Evolutionary conservation across 331 rosid genomes (phyloP).

Genomic region (Acacia pycnantha): DNA sequence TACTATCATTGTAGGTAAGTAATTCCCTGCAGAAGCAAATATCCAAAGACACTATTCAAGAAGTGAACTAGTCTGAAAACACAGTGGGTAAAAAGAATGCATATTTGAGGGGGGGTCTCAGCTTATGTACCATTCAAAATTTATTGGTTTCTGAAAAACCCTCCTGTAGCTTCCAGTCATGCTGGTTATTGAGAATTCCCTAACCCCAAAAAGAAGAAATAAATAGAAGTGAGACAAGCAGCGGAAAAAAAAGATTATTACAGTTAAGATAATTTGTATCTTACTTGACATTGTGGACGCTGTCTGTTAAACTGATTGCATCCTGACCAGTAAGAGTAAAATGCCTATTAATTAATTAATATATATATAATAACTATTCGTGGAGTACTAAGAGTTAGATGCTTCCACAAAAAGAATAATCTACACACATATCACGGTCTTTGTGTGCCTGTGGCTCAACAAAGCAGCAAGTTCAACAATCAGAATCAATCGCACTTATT

Average conservation of each 20-base stretch:
- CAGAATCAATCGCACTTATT: too few relatives aligned
- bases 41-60: constrained; percentile 17
- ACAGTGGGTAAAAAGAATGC: not conserved
- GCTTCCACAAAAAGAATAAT: constrained; percentile 4
- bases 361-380: constrained; percentile 19
- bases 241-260: constrained; percentile 1
- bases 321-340: constrained; percentile 54
- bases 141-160: constrained; percentile 76
- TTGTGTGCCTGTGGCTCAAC: too few relatives aligned
- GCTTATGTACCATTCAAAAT: constrained; percentile 71
- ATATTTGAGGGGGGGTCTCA: constrained; percentile 9
- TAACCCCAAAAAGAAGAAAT: constrained; percentile 23
- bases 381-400: not conserved
- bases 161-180: constrained; percentile 89
- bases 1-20: constrained; percentile 63
- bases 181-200: constrained; percentile 91
- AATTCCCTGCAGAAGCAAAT: constrained; percentile 65
- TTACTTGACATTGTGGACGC: constrained; percentile 80
- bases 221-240: constrained; percentile 13
- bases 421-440: not conserved
- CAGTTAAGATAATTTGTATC: constrained; percentile 24
- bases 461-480: too few relatives aligned
- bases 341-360: not conserved
- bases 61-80: constrained; percentile 2
- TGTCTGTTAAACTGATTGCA: constrained; percentile 61